Percentiles rank a stretch among this genome's conserved stretches.
Conservation (phyloP, 306 rosid genomes). For the Gynostemma pentaphyllum region DNA sequence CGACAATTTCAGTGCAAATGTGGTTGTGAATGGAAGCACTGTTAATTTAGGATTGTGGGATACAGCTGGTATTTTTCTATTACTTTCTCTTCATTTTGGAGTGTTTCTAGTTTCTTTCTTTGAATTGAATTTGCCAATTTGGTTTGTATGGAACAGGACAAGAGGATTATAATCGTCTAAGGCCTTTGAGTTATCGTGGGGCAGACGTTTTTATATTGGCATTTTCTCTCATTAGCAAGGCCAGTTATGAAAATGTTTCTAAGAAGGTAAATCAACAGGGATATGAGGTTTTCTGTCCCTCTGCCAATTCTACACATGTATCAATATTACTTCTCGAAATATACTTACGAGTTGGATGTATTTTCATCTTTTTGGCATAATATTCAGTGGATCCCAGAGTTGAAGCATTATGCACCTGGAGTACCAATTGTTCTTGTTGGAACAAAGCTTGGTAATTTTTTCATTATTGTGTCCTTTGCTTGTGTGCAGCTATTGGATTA, state of each 20-base stretch:
- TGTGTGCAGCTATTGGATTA: neutral
- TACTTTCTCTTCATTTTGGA: constrained; percentile 2
- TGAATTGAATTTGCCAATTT: constrained; percentile 26
- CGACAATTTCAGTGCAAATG: constrained; percentile 98
- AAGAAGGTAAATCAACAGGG: constrained; percentile 24
- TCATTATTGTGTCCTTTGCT: constrained; percentile 7
- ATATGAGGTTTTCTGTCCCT: neutral
- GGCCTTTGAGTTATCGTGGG: constrained; percentile 55
- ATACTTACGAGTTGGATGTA: constrained; percentile 3
- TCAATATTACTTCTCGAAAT: neutral
- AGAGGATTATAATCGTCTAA: constrained; percentile 44
- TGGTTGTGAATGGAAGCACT: constrained; percentile 92
- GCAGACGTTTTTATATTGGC: constrained; percentile 51
- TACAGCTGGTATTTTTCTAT: constrained; percentile 70
- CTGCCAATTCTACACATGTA: neutral
- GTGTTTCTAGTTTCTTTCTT: neutral
- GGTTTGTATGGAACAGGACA: constrained; percentile 25
- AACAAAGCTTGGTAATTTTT: constrained; percentile 74
- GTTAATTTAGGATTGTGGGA: constrained; percentile 98
- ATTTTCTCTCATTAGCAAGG: constrained; percentile 46
- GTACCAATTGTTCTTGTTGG: constrained; percentile 96
- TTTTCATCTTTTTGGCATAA: constrained; percentile 15
- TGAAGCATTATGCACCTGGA: constrained; percentile 99
- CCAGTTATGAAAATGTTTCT: constrained; percentile 48
- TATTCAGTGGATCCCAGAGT: constrained; percentile 98